phyloP scores from a whole-genome alignment of 108 stramenopile species.

The Nitzschia sp. region DNA sequence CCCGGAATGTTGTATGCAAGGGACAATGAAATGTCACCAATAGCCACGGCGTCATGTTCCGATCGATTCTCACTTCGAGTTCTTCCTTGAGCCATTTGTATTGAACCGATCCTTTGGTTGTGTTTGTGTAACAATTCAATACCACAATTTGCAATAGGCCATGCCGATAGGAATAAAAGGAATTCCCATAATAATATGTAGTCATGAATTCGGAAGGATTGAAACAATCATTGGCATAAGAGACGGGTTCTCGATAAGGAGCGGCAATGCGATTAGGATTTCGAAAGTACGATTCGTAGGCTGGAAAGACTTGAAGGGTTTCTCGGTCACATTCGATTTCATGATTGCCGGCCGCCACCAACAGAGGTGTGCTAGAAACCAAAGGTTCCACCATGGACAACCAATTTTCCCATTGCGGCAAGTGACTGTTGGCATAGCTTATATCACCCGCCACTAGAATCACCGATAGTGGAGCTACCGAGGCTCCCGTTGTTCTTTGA shows the following conservation, averaged over 20 bases:
- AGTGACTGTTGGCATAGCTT: slow-evolving; percentile 70
- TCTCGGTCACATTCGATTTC: slow-evolving; percentile 67
- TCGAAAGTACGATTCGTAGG: slow-evolving; percentile 74
- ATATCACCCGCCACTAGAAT: slow-evolving; percentile 65
- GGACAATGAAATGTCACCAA: slow-evolving; percentile 78
- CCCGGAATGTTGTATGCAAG: slow-evolving; percentile 71
- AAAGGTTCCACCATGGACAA: slow-evolving; percentile 54
- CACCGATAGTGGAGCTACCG: slow-evolving; percentile 8
- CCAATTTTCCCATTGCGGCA: slow-evolving; percentile 69
- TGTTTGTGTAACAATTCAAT: slow-evolving; percentile 69
- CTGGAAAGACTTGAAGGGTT: slow-evolving; percentile 48
- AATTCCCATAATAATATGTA: slow-evolving; percentile 71
- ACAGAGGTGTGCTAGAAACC: slow-evolving; percentile 41
- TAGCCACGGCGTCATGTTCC: slow-evolving; percentile 79
- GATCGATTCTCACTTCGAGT: slow-evolving; percentile 51
- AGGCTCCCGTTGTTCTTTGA: background rate
- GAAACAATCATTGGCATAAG: slow-evolving; percentile 12
- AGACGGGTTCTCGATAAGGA: slow-evolving; percentile 14
- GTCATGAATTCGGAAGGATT: slow-evolving; percentile 37
- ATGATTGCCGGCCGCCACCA: slow-evolving; percentile 79
- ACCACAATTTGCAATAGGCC: slow-evolving; percentile 76
- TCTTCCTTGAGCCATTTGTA: slow-evolving; percentile 59
- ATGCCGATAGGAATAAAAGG: slow-evolving; percentile 72
- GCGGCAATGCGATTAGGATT: slow-evolving; percentile 54
- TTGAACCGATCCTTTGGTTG: slow-evolving; percentile 52